Conservation (phyloP, 2,329 filamentous ascomycete species). For the Botrytis tulipae region DNA sequence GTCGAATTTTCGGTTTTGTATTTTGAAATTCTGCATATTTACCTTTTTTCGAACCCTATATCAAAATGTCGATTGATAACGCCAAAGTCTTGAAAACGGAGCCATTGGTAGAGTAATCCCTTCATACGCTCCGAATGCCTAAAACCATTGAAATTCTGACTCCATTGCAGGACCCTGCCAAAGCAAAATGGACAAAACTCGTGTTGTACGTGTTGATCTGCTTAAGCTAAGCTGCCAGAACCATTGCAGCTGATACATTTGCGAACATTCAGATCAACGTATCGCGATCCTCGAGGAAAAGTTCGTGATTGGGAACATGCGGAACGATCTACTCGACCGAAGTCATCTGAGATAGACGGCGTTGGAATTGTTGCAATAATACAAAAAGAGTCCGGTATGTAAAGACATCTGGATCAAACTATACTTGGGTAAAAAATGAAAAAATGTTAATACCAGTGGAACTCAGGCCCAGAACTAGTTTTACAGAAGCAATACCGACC, state of each 20-base stretch:
- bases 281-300: constrained; percentile 60
- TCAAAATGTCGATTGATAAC: constrained; percentile 13
- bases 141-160: constrained; percentile 3
- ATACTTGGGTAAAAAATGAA: neutral
- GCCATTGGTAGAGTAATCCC: constrained; percentile 9
- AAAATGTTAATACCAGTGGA: neutral
- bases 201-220: constrained; percentile 47
- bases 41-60: neutral
- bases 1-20: neutral
- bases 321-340: constrained; percentile 66
- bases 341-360: constrained; percentile 62
- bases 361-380: constrained; percentile 73
- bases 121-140: too few species aligned
- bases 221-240: neutral
- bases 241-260: neutral
- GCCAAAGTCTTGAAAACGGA: constrained; percentile 17
- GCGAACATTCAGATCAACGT: constrained; percentile 51
- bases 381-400: constrained; percentile 49
- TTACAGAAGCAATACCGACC: constrained; percentile 68
- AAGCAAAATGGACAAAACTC: constrained; percentile 60
- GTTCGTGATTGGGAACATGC: constrained; percentile 69
- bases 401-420: neutral
- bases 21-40: neutral
- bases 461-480: constrained; percentile 52
- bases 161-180: constrained; percentile 33